Conservation (phyloP, 1,139 yeast species). For the Taphrina pruni region DNA sequence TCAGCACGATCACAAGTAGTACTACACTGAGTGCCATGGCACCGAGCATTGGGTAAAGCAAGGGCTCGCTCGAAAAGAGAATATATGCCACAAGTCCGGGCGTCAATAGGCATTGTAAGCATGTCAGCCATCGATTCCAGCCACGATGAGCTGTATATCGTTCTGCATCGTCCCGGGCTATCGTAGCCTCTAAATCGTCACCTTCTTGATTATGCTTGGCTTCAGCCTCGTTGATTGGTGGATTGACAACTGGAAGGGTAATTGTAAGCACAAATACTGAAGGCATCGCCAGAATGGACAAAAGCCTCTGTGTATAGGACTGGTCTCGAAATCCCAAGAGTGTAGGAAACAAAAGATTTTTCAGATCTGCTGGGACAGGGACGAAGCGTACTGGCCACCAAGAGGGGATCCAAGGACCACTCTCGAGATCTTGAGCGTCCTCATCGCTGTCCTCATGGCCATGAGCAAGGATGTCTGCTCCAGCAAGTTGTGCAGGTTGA, state of each 20-base stretch:
- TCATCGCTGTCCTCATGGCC: not conserved
- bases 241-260: constrained; percentile 59
- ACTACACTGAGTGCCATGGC: constrained; percentile 38
- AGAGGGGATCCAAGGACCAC: constrained; percentile 17
- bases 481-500: not conserved
- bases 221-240: constrained; percentile 43
- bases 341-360: constrained; percentile 49
- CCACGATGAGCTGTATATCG: constrained; percentile 42
- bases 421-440: constrained; percentile 1
- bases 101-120: constrained; percentile 49
- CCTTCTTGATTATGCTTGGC: constrained; percentile 34
- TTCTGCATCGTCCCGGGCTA: constrained; percentile 37
- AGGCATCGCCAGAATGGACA: constrained; percentile 55
- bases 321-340: constrained; percentile 47
- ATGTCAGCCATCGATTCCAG: constrained; percentile 47
- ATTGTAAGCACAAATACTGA: constrained; percentile 56
- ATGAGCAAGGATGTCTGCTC: not conserved
- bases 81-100: constrained; percentile 48
- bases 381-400: constrained; percentile 31
- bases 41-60: constrained; percentile 25
- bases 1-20: constrained; percentile 29
- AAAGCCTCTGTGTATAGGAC: constrained; percentile 48
- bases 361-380: constrained; percentile 34
- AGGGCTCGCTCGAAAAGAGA: constrained; percentile 38
- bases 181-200: constrained; percentile 14